Base-by-base conservation (phyloP, 2,329 filamentous ascomycete genomes). In the Fusarium fracticaudum region DNA sequence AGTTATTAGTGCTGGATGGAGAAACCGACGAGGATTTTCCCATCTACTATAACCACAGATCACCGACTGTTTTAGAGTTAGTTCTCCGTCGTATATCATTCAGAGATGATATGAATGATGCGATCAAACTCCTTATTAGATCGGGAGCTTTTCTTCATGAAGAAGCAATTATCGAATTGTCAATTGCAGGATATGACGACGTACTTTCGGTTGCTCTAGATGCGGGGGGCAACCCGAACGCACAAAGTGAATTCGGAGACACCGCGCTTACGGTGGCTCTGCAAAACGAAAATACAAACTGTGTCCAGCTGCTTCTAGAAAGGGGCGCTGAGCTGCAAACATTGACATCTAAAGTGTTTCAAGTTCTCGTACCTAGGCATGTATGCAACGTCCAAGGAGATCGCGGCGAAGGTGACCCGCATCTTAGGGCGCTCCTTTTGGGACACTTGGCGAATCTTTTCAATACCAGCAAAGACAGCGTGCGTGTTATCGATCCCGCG, bases 51-150 rank as follows among this genome's bases (percentile, higher is more conserved):
- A 29, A 29, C 8, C 12, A 48, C 3, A 22, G 13, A 11, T 6
- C 45, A 4, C 10, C 11, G 4, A 22, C 47, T 24, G 47, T 50
- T n/a, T 18, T 50, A 3, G 29, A 33, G 6, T 18, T 33, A 3
- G 0, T 50, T n/a, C 22, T 50, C 29, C 0, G 1, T 3, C 0
- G 3, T 8, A 11, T 0, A 5, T 0, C 9, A 12, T 0, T 8
- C 9, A 8, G 3, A 18, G 4, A 8, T 3, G 0, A 12, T 12
- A n/a, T 0, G 9, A 12, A n/a, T 3, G 5, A n/a, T 0, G 20
- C 9, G 10, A 18, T 50, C 20, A 18, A n/a, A 12, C 7, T 50
- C 6, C 47, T 50, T 33, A 0, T 13, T 4, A 18, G 5, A 13
- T n/a, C 10, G 1, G 29, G 47, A 9, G 29, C 29, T 1, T 2